phyloP scores from a whole-genome alignment of 768 basidiomycete species.

The Suillus plorans region DNA sequence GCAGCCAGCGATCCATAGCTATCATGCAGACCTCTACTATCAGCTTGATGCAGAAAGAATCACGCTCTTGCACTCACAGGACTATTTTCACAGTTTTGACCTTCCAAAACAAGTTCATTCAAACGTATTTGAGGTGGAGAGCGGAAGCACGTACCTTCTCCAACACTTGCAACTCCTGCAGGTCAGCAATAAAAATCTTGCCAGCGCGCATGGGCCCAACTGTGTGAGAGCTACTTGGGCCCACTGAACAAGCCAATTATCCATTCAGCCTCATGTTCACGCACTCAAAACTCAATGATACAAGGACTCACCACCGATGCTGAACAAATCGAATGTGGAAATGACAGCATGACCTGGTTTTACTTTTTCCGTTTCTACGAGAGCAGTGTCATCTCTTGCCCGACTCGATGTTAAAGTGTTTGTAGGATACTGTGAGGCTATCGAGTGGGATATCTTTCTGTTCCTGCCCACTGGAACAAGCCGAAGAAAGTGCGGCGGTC shows the following conservation, averaged over 20 bases:
- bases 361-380: constrained; percentile 15
- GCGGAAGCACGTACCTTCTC: constrained; percentile 50
- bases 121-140: not conserved
- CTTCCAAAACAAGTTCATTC: constrained; percentile 33
- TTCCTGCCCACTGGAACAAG: constrained; percentile 1
- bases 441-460: constrained; percentile 20
- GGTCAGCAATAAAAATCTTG: constrained; percentile 81
- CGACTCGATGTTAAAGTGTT: constrained; percentile 6
- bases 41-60: constrained; percentile 10
- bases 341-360: constrained; percentile 85
- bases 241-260: constrained; percentile 42
- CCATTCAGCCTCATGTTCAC: not conserved
- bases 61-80: constrained; percentile 46
- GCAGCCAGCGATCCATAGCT: constrained; percentile 94
- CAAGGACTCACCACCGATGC: constrained; percentile 69
- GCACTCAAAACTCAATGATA: not conserved
- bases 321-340: constrained; percentile 90
- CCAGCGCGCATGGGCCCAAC: constrained; percentile 90
- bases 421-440: constrained; percentile 4
- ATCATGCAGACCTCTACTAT: constrained; percentile 6
- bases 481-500: not conserved
- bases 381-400: constrained; percentile 6
- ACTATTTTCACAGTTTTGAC: constrained; percentile 82
- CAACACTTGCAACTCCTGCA: constrained; percentile 65
- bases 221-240: constrained; percentile 64